Base-by-base conservation (phyloP, 441 rosid species). In the Daphne laureola region DNA sequence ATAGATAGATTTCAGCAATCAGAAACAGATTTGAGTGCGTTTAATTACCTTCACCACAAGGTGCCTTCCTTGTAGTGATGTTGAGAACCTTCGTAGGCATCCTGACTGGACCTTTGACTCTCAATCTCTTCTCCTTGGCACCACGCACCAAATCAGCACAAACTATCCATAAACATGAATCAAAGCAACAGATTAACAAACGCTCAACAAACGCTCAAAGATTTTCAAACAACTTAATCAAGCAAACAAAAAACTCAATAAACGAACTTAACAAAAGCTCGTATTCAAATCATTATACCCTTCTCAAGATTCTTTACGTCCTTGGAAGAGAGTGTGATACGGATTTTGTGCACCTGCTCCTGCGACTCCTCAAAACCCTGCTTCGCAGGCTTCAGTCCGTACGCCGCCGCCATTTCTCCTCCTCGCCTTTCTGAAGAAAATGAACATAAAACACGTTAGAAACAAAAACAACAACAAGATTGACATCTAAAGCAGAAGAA, bases 11-110 rank as follows among this genome's bases (percentile, higher is more conserved):
- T 18, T 18, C 23, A 18, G 23, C 23, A 18, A 18, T 18, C 23
- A 18, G 1, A 3, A 21, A 21, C 25, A 21, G 25, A 21, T 0
- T 21, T 21, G 25, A 21, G 25, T 21, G 25, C 25, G 25, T 21
- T 21, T 21, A 2, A 0, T 21, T 63, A 77, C 83, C 86, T 71
- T 80, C 81, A 47, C 83, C 86, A 63, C 81, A 80, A 14, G 79
- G 86, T 15, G 78, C 62, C 63, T 75, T 75, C 50, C 81, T 62
- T 21, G 76, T 75, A 17, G 79, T 80, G 53, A 80, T 73, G 31
- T 64, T 63, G 25, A 78, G 75, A 67, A 71, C 76, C 66, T 80
- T 75, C 4, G 81, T 73, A 18, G 79, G 83, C 72, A 77, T 80
- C 52, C 83, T 73, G 49, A 64, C 77, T 2, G 77, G 86, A 43